Base-by-base conservation (phyloP, 768 basidiomycete genomes). In the Leccinum uliginosum region DNA sequence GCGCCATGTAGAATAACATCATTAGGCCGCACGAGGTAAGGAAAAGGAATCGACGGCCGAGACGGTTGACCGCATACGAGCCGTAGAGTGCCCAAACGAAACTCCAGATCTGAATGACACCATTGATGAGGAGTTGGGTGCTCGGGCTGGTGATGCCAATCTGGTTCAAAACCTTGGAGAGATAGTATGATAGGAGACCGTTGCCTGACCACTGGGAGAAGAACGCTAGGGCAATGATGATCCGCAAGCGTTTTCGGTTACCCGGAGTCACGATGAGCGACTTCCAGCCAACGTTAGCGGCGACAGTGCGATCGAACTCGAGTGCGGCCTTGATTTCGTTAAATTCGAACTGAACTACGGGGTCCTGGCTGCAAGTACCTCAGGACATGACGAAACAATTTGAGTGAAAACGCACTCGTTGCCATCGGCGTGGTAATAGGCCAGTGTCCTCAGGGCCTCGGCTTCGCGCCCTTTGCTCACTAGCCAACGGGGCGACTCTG, bases 401-500 rank as follows among this genome's bases (percentile, higher is more conserved):
- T 3, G 26, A 49, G 12, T 55, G 56, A 11, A 47, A 23, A 61
- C 76, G 51, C 59, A 82, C 81, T 76, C 75, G 56, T 93, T 81
- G 55, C 89, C 83, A 64, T 89, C 83, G 15, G 89, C 87, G 62
- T 95, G 92, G 69, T 93, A 91, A 68, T 89, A 85, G 1, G 90
- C 89, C 19, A 95, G 77, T 10, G 80, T 82, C 40, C 76, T 70
- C 43, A 88, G 73, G 3, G 91, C 93, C 65, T 89, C 75, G 2
- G 75, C 79, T 24, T 89, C 81, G 54, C 79, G 80, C 46, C 90
- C 91, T 71, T 87, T 89, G 73, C 77, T 83, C 65, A 93, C 72
- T 62, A 93, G 75, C 81, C 80, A 94, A 78, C 91, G 84, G 35
- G 93, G 93, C 2, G 87, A 89, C 70, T 94, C 92, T 34, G 91